Percentiles rank a stretch among this genome's conserved stretches.
These are phyloP conservation scores for Thermochaetoides thermophila DNA, from an alignment of 495 filamentous ascomycete species.

Conservation along the genomic window DNA sequence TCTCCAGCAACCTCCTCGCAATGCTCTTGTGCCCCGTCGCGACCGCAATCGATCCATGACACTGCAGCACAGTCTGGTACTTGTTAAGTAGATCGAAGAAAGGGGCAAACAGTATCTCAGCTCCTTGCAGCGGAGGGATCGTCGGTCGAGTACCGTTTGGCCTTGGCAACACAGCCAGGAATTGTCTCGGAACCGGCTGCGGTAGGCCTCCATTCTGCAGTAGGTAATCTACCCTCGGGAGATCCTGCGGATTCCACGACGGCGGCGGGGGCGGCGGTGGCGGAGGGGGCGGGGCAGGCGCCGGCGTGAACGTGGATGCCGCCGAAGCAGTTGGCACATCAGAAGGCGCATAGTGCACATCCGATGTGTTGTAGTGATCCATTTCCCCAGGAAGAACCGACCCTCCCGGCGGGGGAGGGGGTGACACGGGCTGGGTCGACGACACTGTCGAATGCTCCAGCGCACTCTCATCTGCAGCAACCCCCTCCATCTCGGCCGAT, in stretches of 20 bases:
- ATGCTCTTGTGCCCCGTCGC: constrained; percentile 92
- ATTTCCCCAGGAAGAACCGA: too few relatives aligned
- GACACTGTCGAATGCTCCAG: too few relatives aligned
- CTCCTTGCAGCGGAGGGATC: constrained; percentile 39
- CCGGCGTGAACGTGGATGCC: constrained; percentile 15
- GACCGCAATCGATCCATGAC: constrained; percentile 81
- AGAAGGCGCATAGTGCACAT: constrained; percentile 10
- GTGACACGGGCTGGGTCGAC: constrained; percentile 32
- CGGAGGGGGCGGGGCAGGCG: constrained; percentile 45
- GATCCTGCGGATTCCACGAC: constrained; percentile 42
- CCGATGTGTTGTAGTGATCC: too few relatives aligned
- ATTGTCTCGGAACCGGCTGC: constrained; percentile 45
- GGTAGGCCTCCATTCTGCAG: constrained; percentile 71
- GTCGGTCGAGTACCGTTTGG: constrained; percentile 33
- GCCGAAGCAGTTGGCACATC: constrained; percentile 27
- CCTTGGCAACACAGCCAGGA: constrained; percentile 41
- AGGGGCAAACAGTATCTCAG: constrained; percentile 59
- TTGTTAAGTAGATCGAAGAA: constrained; percentile 71
- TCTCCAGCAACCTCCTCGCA: constrained; percentile 82
- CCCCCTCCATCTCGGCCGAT: constrained; percentile 20
- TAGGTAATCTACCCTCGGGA: constrained; percentile 76
- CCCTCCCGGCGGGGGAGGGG: too few relatives aligned
- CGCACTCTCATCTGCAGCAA: too few relatives aligned
- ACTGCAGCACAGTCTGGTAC: constrained; percentile 63
- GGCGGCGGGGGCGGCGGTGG: constrained; percentile 73